These are phyloP conservation scores for Vickermania ingenoplastis DNA, from an alignment of 208 protist genomes.

Conservation along the genomic window DNA sequence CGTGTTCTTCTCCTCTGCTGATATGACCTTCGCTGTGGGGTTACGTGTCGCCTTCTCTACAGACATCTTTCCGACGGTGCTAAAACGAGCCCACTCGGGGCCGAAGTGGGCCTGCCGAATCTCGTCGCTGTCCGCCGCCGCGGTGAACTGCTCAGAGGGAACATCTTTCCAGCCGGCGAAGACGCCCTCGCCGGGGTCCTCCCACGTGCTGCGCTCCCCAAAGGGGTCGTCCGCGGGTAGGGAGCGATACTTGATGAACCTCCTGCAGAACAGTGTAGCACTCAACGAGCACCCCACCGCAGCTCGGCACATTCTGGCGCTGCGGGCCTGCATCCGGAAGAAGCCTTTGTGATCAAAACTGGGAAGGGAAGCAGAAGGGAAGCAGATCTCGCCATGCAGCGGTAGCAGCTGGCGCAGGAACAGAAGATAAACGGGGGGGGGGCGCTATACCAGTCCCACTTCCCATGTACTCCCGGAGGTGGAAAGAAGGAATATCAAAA, in stretches of 20 bases:
- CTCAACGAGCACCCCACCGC: neutral
- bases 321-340: neutral
- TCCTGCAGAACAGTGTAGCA: neutral
- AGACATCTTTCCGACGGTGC: slow-evolving; percentile 51
- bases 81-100: slow-evolving; percentile 65
- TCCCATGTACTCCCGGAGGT: too few species aligned
- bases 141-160: slow-evolving; percentile 47
- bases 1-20: slow-evolving; percentile 41
- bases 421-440: too few species aligned
- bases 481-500: too few species aligned
- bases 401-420: too few species aligned
- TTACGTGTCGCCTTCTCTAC: slow-evolving; percentile 50
- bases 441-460: too few species aligned
- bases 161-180: slow-evolving; percentile 63
- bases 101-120: slow-evolving; percentile 69
- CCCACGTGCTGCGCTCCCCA: slow-evolving; percentile 46
- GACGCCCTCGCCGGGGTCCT: slow-evolving; percentile 55
- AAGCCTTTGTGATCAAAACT: too few species aligned
- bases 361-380: too few species aligned
- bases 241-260: slow-evolving; percentile 30
- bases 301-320: neutral
- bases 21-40: neutral
- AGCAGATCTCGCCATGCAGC: too few species aligned
- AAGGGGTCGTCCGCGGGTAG: slow-evolving; percentile 63
- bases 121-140: slow-evolving; percentile 49